These are phyloP conservation scores for Lactarius evosmus DNA, from an alignment of 768 basidiomycete species.

Conservation along the genomic window DNA sequence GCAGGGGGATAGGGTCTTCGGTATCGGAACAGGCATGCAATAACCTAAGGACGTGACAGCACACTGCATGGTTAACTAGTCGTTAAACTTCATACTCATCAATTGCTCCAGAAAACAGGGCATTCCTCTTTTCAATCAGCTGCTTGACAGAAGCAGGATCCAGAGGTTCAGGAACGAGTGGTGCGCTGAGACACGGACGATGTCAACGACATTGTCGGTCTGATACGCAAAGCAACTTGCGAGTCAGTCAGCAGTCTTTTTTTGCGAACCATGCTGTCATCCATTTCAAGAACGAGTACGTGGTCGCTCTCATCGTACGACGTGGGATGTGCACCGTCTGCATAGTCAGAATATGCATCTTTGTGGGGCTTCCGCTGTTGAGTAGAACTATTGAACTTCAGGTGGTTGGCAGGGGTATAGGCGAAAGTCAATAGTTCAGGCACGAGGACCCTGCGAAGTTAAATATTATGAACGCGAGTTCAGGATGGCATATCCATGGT, in stretches of 20 bases:
- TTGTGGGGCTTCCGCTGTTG: slow-evolving; percentile 37
- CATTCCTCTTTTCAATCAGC: slow-evolving; percentile 25
- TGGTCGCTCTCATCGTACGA: slow-evolving; percentile 43
- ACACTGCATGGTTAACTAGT: slow-evolving; percentile 26
- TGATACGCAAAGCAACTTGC: slow-evolving; percentile 14
- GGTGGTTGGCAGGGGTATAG: slow-evolving; percentile 64
- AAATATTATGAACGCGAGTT: slow-evolving; percentile 4
- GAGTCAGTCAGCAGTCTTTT: neutral
- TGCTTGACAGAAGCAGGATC: slow-evolving; percentile 21
- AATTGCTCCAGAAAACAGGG: slow-evolving; percentile 42
- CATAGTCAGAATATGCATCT: slow-evolving; percentile 10
- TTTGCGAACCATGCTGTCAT: slow-evolving; percentile 37
- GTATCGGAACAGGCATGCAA: slow-evolving; percentile 47
- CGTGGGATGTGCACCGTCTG: slow-evolving; percentile 29
- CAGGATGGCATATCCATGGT: neutral
- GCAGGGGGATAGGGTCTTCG: slow-evolving; percentile 60
- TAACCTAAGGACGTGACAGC: slow-evolving; percentile 43
- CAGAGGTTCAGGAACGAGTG: slow-evolving; percentile 19
- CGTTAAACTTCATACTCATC: slow-evolving; percentile 44
- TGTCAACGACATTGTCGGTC: neutral
- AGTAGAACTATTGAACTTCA: slow-evolving; percentile 51
- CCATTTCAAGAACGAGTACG: slow-evolving; percentile 51
- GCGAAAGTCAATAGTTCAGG: slow-evolving; percentile 80
- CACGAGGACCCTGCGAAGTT: slow-evolving; percentile 59
- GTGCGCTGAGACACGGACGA: slow-evolving; percentile 6